Evolutionary conservation across 176 grass and related monocot species (phyloP), one percentile per base, ranked within the genome.

Genomic region (Saccharum spontaneum): DNA sequence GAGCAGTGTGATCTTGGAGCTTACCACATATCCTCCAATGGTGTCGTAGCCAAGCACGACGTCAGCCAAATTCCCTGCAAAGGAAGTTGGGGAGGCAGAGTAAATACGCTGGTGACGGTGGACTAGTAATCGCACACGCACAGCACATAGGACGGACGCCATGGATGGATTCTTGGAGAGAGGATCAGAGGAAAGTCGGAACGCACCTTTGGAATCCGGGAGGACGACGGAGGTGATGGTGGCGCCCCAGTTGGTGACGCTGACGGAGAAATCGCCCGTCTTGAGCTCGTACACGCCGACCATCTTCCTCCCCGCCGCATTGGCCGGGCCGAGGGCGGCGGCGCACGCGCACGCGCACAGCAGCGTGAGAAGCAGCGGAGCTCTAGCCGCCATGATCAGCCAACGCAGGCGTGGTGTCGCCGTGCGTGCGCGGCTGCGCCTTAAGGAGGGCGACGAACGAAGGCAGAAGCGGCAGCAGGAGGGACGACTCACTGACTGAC

Each of bases 231-330:
- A 98, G 61, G 79, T 84, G 67, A 95, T 71, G 38, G 82, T 90
- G 71, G 97, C 93, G 52, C 97, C 97, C 93, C 91, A 95, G 41
- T 98, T 98, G 73, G 91, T 91, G 37, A 95, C 74, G 77, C 66
- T 89, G 61, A 94, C 10, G 33, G 91, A 98, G 86, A 95, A 98
- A 86, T 91, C 90, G 1, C 90, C 91, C 91, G 81, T 86, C 12
- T 46, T 84, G 78, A 98, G 90, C 88, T 89, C 91, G 45, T 95
- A 98, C 30, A 98, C 75, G 16, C 91, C 89, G 3, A 95, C 89
- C 73, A 4, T 81, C 76, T 90, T 95, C 75, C 86, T 83, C 54
- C 65, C 85, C 9, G 69, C 39, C 31, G 85, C 82, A 89, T 38
- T 83, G 83, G 85, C 74, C 15, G 81, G 64, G 36, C 82, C 86